Conservation (phyloP, 148 eudicot genomes). For the Cornus florida region DNA sequence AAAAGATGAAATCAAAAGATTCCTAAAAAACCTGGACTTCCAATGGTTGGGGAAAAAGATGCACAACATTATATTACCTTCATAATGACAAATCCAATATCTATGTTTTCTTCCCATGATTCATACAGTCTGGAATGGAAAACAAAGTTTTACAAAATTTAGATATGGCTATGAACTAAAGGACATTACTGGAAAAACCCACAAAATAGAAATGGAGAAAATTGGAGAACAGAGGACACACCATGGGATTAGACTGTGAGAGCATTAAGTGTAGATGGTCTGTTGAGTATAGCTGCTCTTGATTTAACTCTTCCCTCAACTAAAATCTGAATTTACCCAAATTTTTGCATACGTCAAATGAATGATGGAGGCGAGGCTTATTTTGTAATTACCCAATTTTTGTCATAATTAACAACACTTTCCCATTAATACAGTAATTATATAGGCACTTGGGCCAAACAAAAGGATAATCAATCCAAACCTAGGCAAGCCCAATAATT, state of each 20-base stretch:
- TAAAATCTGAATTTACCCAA: slow-evolving; percentile 63
- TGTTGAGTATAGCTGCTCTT: slow-evolving; percentile 77
- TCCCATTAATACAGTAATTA: no score
- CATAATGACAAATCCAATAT: slow-evolving; percentile 81
- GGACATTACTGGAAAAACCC: neutral
- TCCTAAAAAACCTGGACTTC: neutral
- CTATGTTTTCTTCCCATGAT: slow-evolving; percentile 94
- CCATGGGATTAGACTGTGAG: slow-evolving; percentile 69
- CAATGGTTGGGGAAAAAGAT: neutral
- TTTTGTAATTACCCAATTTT: no score
- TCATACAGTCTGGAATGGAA: slow-evolving; percentile 62
- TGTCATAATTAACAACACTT: no score
- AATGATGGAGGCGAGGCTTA: no score
- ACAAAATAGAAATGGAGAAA: neutral
- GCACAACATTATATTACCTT: slow-evolving; percentile 50
- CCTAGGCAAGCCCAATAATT: no score
- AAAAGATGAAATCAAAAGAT: slow-evolving; percentile 17
- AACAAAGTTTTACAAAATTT: neutral
- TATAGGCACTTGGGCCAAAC: no score
- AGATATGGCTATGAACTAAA: neutral
- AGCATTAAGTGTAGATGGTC: slow-evolving; percentile 82
- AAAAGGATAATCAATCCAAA: no score
- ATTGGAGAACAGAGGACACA: slow-evolving; percentile 19
- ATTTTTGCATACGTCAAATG: no score
- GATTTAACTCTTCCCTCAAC: slow-evolving; percentile 88